phyloP scores from a whole-genome alignment of 164 flowering plant species.

The Annona squamosa region DNA sequence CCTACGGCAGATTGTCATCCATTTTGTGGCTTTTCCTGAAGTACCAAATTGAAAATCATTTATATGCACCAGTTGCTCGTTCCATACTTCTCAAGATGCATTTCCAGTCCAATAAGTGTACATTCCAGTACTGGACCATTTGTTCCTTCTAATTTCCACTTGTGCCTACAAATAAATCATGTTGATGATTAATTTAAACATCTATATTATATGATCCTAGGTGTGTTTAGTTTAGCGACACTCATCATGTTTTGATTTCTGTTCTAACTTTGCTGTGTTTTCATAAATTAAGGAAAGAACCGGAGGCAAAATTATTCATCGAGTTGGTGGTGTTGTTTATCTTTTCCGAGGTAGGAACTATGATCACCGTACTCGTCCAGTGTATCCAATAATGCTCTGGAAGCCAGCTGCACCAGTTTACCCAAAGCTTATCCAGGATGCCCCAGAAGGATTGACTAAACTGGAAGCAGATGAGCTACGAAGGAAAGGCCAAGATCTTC shows the following conservation, averaged over 20 bases:
- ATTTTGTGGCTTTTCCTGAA: background rate
- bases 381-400: slow-evolving; percentile 91
- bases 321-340: slow-evolving; percentile 76
- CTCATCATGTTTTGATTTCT: background rate
- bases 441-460: slow-evolving; percentile 88
- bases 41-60: background rate
- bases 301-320: slow-evolving; percentile 84
- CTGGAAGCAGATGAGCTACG: slow-evolving; percentile 70
- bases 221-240: no score
- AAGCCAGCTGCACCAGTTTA: slow-evolving; percentile 97
- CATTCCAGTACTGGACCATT: background rate
- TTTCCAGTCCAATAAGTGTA: background rate
- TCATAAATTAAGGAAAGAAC: slow-evolving; percentile 62
- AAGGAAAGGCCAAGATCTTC: slow-evolving; percentile 59
- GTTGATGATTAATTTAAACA: background rate
- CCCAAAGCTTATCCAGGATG: slow-evolving; percentile 95
- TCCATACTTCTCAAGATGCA: no score
- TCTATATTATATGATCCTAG: background rate
- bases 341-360: slow-evolving; percentile 92
- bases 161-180: background rate
- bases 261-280: background rate
- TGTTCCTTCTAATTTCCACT: background rate
- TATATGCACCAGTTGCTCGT: background rate
- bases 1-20: background rate
- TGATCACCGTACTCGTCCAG: slow-evolving; percentile 65